These are phyloP conservation scores for Neopestalotiopsis clavispora DNA, from an alignment of 2,329 filamentous ascomycete genomes.

Conservation along the genomic window DNA sequence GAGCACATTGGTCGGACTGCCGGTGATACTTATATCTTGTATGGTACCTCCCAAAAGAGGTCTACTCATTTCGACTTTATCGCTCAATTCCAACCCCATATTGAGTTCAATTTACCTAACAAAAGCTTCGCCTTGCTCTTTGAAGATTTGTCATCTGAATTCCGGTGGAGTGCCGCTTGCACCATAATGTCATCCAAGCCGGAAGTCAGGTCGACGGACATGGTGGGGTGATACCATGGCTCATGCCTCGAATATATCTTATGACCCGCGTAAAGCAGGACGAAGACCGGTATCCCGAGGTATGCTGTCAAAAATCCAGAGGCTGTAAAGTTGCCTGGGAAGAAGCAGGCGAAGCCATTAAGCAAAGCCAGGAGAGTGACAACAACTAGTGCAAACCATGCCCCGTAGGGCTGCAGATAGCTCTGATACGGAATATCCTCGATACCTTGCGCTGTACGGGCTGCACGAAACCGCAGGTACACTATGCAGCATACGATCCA, in stretches of 20 bases:
- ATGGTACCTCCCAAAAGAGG: too few species aligned
- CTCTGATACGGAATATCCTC: slow-evolving; percentile 53
- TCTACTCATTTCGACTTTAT: too few species aligned
- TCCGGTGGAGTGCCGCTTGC: not conserved
- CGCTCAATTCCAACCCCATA: not conserved
- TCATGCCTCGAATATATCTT: slow-evolving; percentile 38
- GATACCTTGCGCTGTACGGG: slow-evolving; percentile 46
- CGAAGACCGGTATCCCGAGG: slow-evolving; percentile 66
- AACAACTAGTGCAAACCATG: slow-evolving; percentile 54
- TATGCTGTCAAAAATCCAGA: slow-evolving; percentile 65
- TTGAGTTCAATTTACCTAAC: not conserved
- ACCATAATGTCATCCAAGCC: not conserved
- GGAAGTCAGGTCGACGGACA: not conserved
- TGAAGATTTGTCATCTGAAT: not conserved
- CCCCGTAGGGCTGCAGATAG: slow-evolving; percentile 59
- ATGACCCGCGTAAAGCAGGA: slow-evolving; percentile 59
- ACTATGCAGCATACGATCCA: slow-evolving; percentile 60
- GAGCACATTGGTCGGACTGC: too few species aligned
- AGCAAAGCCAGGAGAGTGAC: slow-evolving; percentile 59
- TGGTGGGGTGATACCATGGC: slow-evolving; percentile 44
- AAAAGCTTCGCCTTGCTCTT: not conserved
- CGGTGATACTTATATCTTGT: too few species aligned
- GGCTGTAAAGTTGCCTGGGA: slow-evolving; percentile 58
- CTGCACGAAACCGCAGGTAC: slow-evolving; percentile 62
- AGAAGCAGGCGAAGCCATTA: slow-evolving; percentile 70